Base-by-base conservation (phyloP, 768 basidiomycete genomes). In the Leccinum rimulosum region DNA sequence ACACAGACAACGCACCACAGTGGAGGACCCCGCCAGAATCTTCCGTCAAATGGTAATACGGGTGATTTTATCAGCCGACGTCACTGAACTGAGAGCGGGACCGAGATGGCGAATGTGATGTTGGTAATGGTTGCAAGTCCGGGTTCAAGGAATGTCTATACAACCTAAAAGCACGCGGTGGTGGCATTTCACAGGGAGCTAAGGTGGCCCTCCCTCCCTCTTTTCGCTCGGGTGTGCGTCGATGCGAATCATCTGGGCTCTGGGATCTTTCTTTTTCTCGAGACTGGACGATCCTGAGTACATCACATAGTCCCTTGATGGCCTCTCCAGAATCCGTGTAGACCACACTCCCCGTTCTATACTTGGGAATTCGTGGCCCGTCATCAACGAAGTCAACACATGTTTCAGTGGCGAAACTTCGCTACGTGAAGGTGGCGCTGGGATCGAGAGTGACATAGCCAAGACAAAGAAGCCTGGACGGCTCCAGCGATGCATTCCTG, bases 401-500 rank as follows among this genome's bases (percentile, higher is more conserved):
- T 94, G 86, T 67, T 85, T 84, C 65, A 87, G 75, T 52, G 80
- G 77, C 30, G 77, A 78, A n/a, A 71, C 69, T 31, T 68, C 71
- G 30, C 74, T 58, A 33, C 35, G 38, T 47, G 19, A 36, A 52
- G 51, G 50, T 51, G 50, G 47, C 49, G 19, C 36, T 35, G 64
- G 61, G 40, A 61, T 61, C 31, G 75, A 66, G 30, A 70, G 63
- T 51, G 79, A 77, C 63, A 80, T 75, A 31, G 83, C 79, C 63
- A 90, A 65, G n/a, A 84, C 82, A 70, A 98, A 98, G 77, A 99
- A 99, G 0, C 91, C 96, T 3, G 95, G 15, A 96, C 84, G 2
- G 91, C 89, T 2, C 95, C 95, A 36, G 87, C 82, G 49, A 89
- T 82, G 69, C 96, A 98, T 74, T 99, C 97, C 70, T 98, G 96